Evolutionary conservation across 2,329 filamentous ascomycete species (phyloP), one percentile per base, ranked within the genome.

Genomic region (Nectriaceae sp.): DNA sequence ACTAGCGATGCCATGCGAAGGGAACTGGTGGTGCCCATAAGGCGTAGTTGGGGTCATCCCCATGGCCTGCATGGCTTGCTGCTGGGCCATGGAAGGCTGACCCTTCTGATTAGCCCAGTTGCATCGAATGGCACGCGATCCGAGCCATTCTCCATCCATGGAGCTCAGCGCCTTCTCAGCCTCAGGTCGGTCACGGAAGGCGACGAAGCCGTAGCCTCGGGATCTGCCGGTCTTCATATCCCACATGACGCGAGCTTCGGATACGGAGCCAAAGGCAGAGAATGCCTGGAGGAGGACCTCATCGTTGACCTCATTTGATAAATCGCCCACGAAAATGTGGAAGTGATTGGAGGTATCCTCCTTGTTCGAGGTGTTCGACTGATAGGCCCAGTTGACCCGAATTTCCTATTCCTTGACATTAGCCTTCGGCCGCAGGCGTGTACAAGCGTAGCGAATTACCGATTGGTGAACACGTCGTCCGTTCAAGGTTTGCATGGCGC

Each of bases 101-200:
- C 94, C 94, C 79, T 99, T 99, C 69, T 99, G 94, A 76, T 99
- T 99, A 52, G 94, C 94, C 94, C 94, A 99, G 79, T 99, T 99
- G 82, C 93, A 97, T 62, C 94, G 92, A 67, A 99, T 99, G 35
- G 94, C 94, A 57, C 94, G 89, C 63, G 94, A 97, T 46, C 94
- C 94, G 43, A 99, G 86, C 94, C 94, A 99, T 75, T 99, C 94
- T 54, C 94, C 94, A 65, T 99, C 94, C 94, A 99, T 99, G 54
- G 91, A 91, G 74, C 88, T 96, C 65, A 99, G 74, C 2, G 94
- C 93, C 74, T 97, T 96, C 71, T 99, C 94, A 21, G 94, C 94
- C 65, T 99, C 94, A 29, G 83, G 76, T 55, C 93, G 90, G 55
- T 99, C 94, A 54, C 93, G 89, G 82, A 96, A 99, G 42, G 94